Evolutionary conservation across 2,329 filamentous ascomycete genomes (phyloP), one percentile per base, ranked within the genome.

Genomic region (Aspergillus tanneri): DNA sequence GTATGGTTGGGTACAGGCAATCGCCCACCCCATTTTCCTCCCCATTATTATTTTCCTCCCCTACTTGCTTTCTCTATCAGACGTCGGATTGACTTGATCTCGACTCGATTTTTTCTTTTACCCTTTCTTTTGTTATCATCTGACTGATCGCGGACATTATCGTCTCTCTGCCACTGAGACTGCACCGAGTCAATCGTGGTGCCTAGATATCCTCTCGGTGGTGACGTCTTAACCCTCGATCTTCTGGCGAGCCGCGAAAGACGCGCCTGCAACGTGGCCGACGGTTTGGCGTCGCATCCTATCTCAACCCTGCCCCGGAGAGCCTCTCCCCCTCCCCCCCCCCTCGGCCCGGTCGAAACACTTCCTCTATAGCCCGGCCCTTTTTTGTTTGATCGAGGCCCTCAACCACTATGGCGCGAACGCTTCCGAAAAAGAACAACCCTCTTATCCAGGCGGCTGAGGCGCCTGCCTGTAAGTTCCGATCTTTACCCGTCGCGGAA

Each of bases 221-320:
- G 53, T 59, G 55, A 59, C 51, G 50, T 62, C 54, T 50, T 52
- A 25, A 47, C 40, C 38, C 43, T 53, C 40, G 40, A 41, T 36
- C 36, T 36, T 43, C 36, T 43, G 19, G 22, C 47, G 36, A 50
- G 46, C 47, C 42, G 47, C 52, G 23, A 46, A 27, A 49, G 66
- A 73, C 68, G 67, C 72, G 64, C 70, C 68, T 69, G 67, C 70
- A 68, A 72, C 70, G 70, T 73, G 70, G 69, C 68, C 65, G 66
- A 54, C 66, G 60, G 59, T 57, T 50, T 56, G 59, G 60, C 62
- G 59, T 59, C 60, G 65, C 64, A 68, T 61, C 59, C 55, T 52
- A 38, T 18, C 36, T 50, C 43, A 40, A 48, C 50, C 55, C 47
- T 46, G 43, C 41, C 30, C n/a, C 34, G 32, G 30, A 40, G 46